These are phyloP conservation scores for Ramaria sp. DNA, from an alignment of 768 basidiomycete genomes.

Conservation along the genomic window DNA sequence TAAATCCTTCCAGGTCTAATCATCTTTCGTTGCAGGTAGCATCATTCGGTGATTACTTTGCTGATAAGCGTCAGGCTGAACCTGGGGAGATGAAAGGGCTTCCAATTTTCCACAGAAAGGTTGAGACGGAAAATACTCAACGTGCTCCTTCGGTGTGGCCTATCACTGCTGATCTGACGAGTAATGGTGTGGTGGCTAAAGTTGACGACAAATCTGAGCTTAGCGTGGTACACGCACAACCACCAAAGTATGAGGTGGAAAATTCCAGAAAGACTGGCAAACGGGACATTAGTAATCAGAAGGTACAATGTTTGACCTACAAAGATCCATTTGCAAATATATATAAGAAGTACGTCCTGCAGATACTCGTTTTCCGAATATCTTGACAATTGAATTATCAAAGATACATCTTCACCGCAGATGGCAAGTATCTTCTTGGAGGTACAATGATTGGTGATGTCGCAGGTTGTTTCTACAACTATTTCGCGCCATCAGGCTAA, in stretches of 20 bases:
- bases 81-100: not conserved
- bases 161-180: slow-evolving; percentile 10
- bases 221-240: too few species aligned
- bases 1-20: not conserved
- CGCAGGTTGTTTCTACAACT: not conserved
- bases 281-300: slow-evolving; percentile 22
- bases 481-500: not conserved
- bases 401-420: slow-evolving; percentile 56
- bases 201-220: too few species aligned
- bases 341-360: slow-evolving; percentile 46
- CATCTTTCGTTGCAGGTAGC: slow-evolving; percentile 30
- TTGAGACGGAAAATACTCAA: not conserved
- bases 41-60: slow-evolving; percentile 65
- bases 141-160: not conserved
- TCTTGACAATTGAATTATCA: not conserved
- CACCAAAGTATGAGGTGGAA: too few species aligned
- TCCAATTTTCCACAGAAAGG: not conserved
- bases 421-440: slow-evolving; percentile 61
- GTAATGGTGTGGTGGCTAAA: slow-evolving; percentile 12
- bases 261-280: not conserved
- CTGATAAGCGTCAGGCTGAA: slow-evolving; percentile 31
- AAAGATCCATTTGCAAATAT: slow-evolving; percentile 59
- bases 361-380: not conserved
- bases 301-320: slow-evolving; percentile 53
- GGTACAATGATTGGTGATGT: slow-evolving; percentile 73